phyloP scores from a whole-genome alignment of 164 flowering plant genomes.

The Sextonia rubra region DNA sequence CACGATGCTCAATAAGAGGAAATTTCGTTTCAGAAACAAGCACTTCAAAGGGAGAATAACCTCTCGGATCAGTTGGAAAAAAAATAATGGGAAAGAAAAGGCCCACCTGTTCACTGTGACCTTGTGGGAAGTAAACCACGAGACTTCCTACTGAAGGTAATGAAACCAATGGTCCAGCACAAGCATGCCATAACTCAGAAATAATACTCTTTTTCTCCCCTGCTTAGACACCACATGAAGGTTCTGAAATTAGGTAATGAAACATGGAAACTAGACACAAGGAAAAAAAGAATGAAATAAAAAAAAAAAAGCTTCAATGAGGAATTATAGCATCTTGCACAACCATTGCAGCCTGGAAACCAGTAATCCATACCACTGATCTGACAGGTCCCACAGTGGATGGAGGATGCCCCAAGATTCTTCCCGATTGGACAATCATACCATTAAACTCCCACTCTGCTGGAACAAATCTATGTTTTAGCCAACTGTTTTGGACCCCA shows the following conservation, averaged over 20 bases:
- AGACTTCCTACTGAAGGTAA: conserved; percentile 93
- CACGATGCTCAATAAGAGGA: conserved; percentile 3
- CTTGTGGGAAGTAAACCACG: conserved; percentile 97
- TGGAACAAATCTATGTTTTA: background rate
- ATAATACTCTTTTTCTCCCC: conserved; percentile 79
- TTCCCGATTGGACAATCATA: background rate
- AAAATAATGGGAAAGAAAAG: background rate
- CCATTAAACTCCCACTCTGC: too few species aligned
- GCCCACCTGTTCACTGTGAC: conserved; percentile 94
- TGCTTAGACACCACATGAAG: conserved; percentile 22
- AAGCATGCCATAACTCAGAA: conserved; percentile 98
- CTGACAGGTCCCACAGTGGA: too few species aligned
- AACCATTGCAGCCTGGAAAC: too few species aligned
- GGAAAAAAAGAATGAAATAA: background rate
- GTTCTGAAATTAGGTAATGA: background rate
- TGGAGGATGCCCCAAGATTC: too few species aligned
- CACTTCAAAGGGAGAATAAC: background rate
- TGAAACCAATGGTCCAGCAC: conserved; percentile 95
- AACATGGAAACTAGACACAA: background rate
- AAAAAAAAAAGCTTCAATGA: background rate
- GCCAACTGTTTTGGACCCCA: background rate
- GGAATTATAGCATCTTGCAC: background rate
- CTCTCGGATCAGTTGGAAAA: background rate
- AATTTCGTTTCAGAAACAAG: background rate
- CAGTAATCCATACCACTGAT: too few species aligned